Conservation (phyloP, 805 yeast species). For the Cyberlindnera nakhonratchasimensis region DNA sequence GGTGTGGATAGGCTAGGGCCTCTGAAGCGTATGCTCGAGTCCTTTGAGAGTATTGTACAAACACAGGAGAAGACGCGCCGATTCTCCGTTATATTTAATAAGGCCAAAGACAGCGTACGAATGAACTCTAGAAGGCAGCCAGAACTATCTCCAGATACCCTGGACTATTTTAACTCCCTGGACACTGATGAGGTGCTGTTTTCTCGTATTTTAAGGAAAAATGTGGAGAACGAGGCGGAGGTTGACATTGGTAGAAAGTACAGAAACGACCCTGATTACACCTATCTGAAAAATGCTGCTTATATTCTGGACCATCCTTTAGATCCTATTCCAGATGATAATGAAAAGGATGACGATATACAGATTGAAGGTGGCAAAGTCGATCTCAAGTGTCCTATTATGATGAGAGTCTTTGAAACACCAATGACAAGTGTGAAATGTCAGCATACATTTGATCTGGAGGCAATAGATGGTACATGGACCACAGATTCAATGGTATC, state of each 20-base stretch:
- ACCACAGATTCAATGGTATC: slow-evolving; percentile 10
- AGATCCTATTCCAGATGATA: slow-evolving; percentile 51
- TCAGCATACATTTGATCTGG: slow-evolving; percentile 58
- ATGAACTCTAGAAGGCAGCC: slow-evolving; percentile 6
- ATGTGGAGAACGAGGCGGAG: neutral
- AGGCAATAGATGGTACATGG: slow-evolving; percentile 38
- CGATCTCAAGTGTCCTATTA: slow-evolving; percentile 66
- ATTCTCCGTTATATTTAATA: slow-evolving; percentile 17
- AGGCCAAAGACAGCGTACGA: slow-evolving; percentile 12
- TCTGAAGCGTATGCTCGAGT: slow-evolving; percentile 8
- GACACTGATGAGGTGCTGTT: slow-evolving; percentile 7
- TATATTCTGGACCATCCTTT: slow-evolving; percentile 57
- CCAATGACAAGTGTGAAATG: slow-evolving; percentile 60
- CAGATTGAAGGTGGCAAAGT: slow-evolving; percentile 68
- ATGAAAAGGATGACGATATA: slow-evolving; percentile 45
- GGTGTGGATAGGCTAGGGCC: slow-evolving; percentile 13
- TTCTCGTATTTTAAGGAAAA: slow-evolving; percentile 13
- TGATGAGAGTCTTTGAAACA: slow-evolving; percentile 44
- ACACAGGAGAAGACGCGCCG: slow-evolving; percentile 14
- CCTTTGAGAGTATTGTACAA: slow-evolving; percentile 20
- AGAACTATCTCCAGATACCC: slow-evolving; percentile 12
- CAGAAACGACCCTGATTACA: slow-evolving; percentile 11
- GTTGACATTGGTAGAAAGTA: slow-evolving; percentile 1
- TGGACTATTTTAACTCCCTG: slow-evolving; percentile 9
- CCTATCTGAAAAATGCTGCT: slow-evolving; percentile 38